These are phyloP conservation scores for Solanum paucissectum DNA, from an alignment of 257 asterid species.

Conservation along the genomic window DNA sequence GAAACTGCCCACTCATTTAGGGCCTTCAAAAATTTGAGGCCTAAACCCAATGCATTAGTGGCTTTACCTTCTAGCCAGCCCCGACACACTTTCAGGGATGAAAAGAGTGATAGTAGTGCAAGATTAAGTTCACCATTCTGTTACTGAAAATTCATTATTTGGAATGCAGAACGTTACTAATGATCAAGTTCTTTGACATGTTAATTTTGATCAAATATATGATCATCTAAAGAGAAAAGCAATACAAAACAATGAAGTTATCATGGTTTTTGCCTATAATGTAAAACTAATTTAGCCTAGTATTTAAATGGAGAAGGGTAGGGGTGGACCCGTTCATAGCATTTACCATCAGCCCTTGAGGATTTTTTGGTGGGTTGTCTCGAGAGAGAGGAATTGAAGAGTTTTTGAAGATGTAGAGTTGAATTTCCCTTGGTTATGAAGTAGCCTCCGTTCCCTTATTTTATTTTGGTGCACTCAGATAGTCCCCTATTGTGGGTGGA, in stretches of 20 bases:
- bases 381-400: background rate
- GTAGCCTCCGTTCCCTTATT: background rate
- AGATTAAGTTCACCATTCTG: background rate
- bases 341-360: background rate
- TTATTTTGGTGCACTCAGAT: background rate
- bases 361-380: background rate
- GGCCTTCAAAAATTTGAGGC: background rate
- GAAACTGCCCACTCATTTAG: background rate
- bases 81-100: background rate
- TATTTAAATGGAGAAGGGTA: background rate
- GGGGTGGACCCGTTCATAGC: background rate
- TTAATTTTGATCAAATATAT: background rate
- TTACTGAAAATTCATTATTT: background rate
- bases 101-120: background rate
- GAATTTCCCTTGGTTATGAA: background rate
- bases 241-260: background rate
- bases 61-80: background rate
- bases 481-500: background rate
- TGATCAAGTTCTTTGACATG: background rate
- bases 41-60: background rate
- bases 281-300: background rate
- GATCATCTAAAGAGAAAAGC: background rate
- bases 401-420: background rate
- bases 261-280: background rate
- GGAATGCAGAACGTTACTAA: background rate